Base-by-base conservation (phyloP, 106 monocot genomes). In the Chionographis japonica region DNA sequence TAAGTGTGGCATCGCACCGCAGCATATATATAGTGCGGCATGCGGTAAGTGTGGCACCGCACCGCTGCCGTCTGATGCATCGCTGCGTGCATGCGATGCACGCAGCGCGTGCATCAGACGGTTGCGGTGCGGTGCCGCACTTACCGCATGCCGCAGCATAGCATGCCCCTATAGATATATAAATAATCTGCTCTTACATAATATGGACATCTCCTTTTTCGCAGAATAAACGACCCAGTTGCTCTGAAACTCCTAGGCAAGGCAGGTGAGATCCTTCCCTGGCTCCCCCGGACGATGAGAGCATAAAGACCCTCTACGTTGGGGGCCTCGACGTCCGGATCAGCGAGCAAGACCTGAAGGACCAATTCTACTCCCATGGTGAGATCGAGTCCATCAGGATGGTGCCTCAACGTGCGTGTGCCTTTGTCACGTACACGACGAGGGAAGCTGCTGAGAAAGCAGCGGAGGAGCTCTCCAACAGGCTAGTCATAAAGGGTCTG, bases 211-310 rank as follows among this genome's bases (percentile, higher is more conserved):
- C 61, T 61, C 9, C 19, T 53, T 49, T 50, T 40, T 55, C 67
- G 62, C 89, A 97, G 95, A 56, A 83, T 99, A 37, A 99, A 99
- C 58, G 98, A 99, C 62, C 98, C 98, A 3, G 98, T 99, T 61
- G 98, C 98, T 16, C 61, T 90, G 37, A 99, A 99, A 81, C 88
- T 99, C 3, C 78, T 99, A 15, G 67, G 64, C 63, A 99, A 93
- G 90, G 97, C 93, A 4, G 97, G 97, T 37, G 97, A 98, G 63
- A 98, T 98, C 85, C 98, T 6, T 81, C 93, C 10, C 71, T 99
- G 13, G 75, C 79, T 52, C 90, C 98, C 40, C 98, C 98, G 0
- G 98, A 99, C 8, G 98, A 99, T 51, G 98, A 99, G 72, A 83
- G 77, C 75, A 90, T 99, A 69, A 85, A 73, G 56, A 99, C 98